These are phyloP conservation scores for Citrullus colocynthis DNA, from an alignment of 306 rosid genomes.

Conservation along the genomic window DNA sequence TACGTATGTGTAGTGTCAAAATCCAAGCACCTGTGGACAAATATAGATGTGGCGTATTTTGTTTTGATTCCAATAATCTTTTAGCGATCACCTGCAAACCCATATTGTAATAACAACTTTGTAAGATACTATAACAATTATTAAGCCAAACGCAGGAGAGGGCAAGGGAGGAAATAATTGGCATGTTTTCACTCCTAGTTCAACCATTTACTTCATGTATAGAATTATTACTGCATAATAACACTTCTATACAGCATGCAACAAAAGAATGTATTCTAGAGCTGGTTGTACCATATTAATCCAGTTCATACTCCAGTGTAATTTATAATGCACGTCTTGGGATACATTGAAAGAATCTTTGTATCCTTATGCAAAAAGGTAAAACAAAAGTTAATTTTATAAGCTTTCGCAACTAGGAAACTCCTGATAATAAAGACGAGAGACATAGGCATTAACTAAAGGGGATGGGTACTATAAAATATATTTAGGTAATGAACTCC, in stretches of 20 bases:
- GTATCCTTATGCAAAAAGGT: background rate
- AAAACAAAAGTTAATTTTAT: background rate
- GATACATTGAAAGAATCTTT: background rate
- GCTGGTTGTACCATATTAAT: background rate
- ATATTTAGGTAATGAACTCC: background rate
- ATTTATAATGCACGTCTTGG: background rate
- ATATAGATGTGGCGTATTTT: conserved; percentile 77
- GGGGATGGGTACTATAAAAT: background rate
- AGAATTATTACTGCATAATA: background rate
- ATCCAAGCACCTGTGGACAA: conserved; percentile 63
- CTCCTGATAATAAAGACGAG: too few species aligned
- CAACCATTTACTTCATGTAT: background rate
- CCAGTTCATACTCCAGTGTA: background rate
- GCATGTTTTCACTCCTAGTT: background rate
- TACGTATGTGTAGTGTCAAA: background rate
- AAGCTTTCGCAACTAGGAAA: background rate
- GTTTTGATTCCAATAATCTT: conserved; percentile 85
- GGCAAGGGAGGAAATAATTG: background rate
- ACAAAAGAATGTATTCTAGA: background rate
- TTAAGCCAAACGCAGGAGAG: background rate
- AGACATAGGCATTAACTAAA: background rate
- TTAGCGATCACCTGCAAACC: conserved; percentile 75
- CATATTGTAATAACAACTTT: conserved; percentile 4
- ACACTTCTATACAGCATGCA: background rate
- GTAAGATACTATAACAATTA: background rate